Base-by-base conservation (phyloP, 495 filamentous ascomycete species). In the Aspergillus sparsus region DNA sequence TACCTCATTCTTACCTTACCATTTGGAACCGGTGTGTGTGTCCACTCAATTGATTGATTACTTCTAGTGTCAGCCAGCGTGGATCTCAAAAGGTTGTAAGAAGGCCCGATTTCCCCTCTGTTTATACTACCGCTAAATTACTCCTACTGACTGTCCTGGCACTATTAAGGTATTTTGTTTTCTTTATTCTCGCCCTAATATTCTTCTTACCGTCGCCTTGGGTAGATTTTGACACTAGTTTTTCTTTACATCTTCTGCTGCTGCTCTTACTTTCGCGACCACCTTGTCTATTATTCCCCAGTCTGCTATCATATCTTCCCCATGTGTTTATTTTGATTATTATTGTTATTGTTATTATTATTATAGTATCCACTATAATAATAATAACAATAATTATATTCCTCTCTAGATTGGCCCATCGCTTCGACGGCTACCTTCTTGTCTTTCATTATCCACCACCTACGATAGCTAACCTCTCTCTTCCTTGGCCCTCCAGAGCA, bases 131-230 rank as follows among this genome's bases (percentile, higher is more conserved):
- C 16, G 32, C 31, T 44, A 46, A 60, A 12, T 41, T 33, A 31
- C 52, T 55, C 41, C 35, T 32, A 44, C 16, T 15, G 41, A 49
- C 34, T 18, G 18, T 54, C 55, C 60, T 34, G 53, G 47, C 60
- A 18, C 60, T 62, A 46, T 57, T 47, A 57, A 47, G 42, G 21
- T 55, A 42, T 27, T 55, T 42, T n/a, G 32, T 46, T 45, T 61
- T 55, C 37, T 49, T 55, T 21, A 42, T 55, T 33, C 15, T 50
- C 37, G 18, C 36, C 15, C 46, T 51, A 41, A 18, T 53, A 39
- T 55, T 56, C 13, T 45, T 36, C 51, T 61, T 55, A 54, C 58
- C 58, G 50, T 52, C 52, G 53, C 18, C 52, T 42, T 55, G 44
- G 58, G 57, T 53, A 11, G 27, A 47, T 21, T 33, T 58, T 27